Conservation (phyloP, 2,329 filamentous ascomycete species). For the Zymoseptoria pseudotritici region DNA sequence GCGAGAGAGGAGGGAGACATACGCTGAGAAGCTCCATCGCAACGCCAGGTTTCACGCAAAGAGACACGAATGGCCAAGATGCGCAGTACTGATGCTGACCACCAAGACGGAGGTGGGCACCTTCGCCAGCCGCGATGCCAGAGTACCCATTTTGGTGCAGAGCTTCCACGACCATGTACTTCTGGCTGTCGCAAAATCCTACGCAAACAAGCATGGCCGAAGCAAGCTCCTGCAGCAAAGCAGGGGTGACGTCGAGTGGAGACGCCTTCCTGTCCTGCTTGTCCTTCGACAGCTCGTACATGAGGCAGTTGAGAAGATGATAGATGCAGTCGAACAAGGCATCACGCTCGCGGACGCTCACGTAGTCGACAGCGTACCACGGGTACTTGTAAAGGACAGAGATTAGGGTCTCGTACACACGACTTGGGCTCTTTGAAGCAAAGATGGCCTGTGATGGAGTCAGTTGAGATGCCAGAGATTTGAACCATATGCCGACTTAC, state of each 20-base stretch:
- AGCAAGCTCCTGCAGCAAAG: slow-evolving; percentile 27
- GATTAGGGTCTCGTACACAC: slow-evolving; percentile 47
- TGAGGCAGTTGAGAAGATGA: slow-evolving; percentile 19
- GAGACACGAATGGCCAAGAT: slow-evolving; percentile 27
- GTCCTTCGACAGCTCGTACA: slow-evolving; percentile 15
- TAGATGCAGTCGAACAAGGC: slow-evolving; percentile 34
- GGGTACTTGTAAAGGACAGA: slow-evolving; percentile 49
- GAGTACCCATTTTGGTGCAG: slow-evolving; percentile 15
- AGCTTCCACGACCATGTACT: slow-evolving; percentile 15
- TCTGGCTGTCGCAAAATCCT: slow-evolving; percentile 30
- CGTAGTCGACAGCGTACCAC: slow-evolving; percentile 40
- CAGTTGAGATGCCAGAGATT: slow-evolving; percentile 2
- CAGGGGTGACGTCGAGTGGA: slow-evolving; percentile 15
- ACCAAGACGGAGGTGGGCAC: slow-evolving; percentile 21
- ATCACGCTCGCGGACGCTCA: slow-evolving; percentile 42
- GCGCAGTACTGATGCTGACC: slow-evolving; percentile 12
- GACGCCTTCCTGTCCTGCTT: slow-evolving; percentile 6
- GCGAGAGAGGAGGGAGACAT: background rate
- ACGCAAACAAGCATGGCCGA: slow-evolving; percentile 26
- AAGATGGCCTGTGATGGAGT: slow-evolving; percentile 39
- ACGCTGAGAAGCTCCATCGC: slow-evolving; percentile 21
- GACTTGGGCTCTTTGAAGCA: slow-evolving; percentile 42
- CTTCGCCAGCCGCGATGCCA: slow-evolving; percentile 12
- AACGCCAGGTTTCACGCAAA: slow-evolving; percentile 18
- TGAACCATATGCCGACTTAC: slow-evolving; percentile 31